Evolutionary conservation across 192 early-diverging fungal species (phyloP).

Genomic region (Backusella macrospora): DNA sequence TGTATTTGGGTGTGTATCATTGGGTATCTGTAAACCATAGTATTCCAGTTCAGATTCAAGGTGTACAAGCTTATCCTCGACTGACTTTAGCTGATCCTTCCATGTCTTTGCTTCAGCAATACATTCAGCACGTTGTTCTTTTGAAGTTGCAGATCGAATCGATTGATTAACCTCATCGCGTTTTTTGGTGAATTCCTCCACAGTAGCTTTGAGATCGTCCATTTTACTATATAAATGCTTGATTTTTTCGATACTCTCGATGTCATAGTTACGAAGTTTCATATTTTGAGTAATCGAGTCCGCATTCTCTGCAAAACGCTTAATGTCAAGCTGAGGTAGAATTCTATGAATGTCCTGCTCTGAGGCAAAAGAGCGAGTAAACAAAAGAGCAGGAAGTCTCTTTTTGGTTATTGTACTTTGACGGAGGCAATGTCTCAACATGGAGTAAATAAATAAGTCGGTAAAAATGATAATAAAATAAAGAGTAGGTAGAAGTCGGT

Average conservation of each 20-base stretch:
- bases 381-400: neutral
- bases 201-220: neutral
- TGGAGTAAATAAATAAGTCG: neutral
- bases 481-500: neutral
- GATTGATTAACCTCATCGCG: slow-evolving; percentile 29
- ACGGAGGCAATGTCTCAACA: slow-evolving; percentile 10
- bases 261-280: slow-evolving; percentile 31
- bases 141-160: slow-evolving; percentile 29
- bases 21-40: slow-evolving; percentile 77
- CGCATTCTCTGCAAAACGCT: slow-evolving; percentile 31
- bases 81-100: slow-evolving; percentile 61
- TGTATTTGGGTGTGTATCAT: slow-evolving; percentile 70
- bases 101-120: slow-evolving; percentile 54
- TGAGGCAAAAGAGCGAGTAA: neutral
- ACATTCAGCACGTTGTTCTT: slow-evolving; percentile 38
- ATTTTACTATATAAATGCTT: slow-evolving; percentile 23
- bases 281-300: slow-evolving; percentile 35
- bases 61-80: slow-evolving; percentile 47
- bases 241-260: slow-evolving; percentile 7
- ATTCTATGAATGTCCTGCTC: slow-evolving; percentile 32
- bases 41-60: slow-evolving; percentile 61
- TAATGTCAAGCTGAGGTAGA: slow-evolving; percentile 34
- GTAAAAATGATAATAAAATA: neutral
- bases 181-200: slow-evolving; percentile 12
- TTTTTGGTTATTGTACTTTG: neutral